Conservation (phyloP, 2,329 filamentous ascomycete species). For the Lasiodiplodia citricola region DNA sequence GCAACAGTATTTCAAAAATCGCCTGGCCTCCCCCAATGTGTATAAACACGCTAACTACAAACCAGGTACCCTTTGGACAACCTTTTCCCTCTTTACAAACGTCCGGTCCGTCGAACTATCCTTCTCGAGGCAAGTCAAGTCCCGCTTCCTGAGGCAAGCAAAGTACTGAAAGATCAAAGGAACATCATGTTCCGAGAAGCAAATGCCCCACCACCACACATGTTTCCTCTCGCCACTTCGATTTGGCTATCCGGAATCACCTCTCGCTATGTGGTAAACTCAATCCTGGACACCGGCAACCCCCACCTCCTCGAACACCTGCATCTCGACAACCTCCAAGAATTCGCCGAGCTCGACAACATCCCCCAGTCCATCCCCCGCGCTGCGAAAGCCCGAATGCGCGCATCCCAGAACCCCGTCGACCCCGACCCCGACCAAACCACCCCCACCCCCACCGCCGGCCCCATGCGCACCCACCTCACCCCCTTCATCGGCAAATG, state of each 20-base stretch:
- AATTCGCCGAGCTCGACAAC: not conserved
- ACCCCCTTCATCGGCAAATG: not conserved
- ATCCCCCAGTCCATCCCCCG: not conserved
- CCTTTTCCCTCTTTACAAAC: not conserved
- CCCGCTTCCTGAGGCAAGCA: not conserved
- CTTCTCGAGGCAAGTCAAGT: not conserved
- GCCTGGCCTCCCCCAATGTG: not conserved
- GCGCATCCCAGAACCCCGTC: not conserved
- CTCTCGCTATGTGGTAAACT: not conserved
- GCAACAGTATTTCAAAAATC: not conserved
- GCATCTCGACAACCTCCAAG: not conserved
- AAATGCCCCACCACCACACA: not conserved
- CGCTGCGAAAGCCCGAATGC: not conserved
- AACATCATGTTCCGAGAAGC: not conserved
- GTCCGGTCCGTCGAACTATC: not conserved
- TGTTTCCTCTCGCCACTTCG: not conserved
- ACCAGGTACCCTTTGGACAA: not conserved
- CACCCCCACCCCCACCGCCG: not conserved
- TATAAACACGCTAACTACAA: not conserved
- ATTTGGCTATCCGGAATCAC: not conserved
- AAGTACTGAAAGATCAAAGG: not conserved
- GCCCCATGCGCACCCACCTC: not conserved
- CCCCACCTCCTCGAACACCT: not conserved
- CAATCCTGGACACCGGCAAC: not conserved
- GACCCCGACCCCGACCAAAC: too few species aligned